Evolutionary conservation across 2,329 filamentous ascomycete species (phyloP), one percentile per base, ranked within the genome.

Genomic region (Plenodomus lindquistii): DNA sequence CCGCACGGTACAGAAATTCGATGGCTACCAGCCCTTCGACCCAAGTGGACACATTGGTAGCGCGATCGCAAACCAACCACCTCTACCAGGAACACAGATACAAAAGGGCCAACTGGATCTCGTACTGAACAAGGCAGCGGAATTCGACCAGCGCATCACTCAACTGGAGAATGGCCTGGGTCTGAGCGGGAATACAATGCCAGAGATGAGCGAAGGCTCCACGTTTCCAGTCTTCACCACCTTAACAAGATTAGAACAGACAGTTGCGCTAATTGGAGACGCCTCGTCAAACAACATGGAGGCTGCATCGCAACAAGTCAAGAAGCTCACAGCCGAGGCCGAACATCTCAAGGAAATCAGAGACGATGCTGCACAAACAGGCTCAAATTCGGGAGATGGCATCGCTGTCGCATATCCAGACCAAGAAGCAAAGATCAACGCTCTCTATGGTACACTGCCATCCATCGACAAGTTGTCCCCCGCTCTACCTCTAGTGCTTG

Each of bases 401-500:
- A 60, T 57, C 20, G 40, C 46, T 1, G 38, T 59, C 37, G 45
- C 67, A 44, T 80, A 86, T 47, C 79, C 80, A 8, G 91, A 96
- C 61, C 88, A 95, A 62, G 81, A 85, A 35, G 81, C 89, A 44
- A 96, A 96, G 70, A 88, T 99, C 69, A 94, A 96, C 57, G 89
- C 92, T 1, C 82, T 99, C 4, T 97, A 97, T 72, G 88, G 89
- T 1, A 89, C 91, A 2, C 77, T 99, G 15, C 87, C 91, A 1
- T 94, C 90, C 0, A 94, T 99, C 49, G 91, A 96, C 72, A 88
- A 82, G 47, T 79, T 99, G 7, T 82, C 90, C 5, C 94, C 94
- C 1, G 80, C 96, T 16, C 80, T 99, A 3, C 93, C 94, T 1
- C 84, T 90, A 4, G 79, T 97, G 9, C 79, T 99, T 10, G 91